Evolutionary conservation across 176 grass and related monocot genomes (phyloP), one percentile per base, ranked within the genome.

Genomic region (Aechmea fasciata): DNA sequence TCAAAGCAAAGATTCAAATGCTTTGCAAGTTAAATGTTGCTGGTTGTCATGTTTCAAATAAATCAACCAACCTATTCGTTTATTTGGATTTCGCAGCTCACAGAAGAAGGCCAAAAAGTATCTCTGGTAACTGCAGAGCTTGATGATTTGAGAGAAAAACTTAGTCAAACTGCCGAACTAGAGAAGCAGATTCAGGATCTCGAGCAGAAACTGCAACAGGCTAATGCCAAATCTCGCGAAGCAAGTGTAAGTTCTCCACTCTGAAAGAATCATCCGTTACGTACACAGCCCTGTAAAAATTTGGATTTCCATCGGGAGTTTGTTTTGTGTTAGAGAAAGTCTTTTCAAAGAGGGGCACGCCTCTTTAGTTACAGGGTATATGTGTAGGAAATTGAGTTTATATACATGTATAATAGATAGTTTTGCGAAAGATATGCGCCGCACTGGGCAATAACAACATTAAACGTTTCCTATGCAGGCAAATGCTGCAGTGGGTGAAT

Each of bases 101-200:
- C 47, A 53, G 72, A 91, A 84, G 81, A 84, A 79, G 74, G 49
- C 11, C 75, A 84, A 41, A 82, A 84, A 69, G 68, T 87, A 67
- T 48, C 84, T 48, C 47, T 84, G 26, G 67, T 91, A 29, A 84
- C 71, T 47, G 61, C 75, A 25, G 79, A 87, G 72, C 72, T 97
- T 11, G 80, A 57, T 51, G 83, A 90, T 71, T 65, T 92, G 63
- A 89, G 68, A 64, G 73, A 85, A 52, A 83, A 91, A 52, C 64
- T 84, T 49, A 89, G 71, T 64, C 67, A 77, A 71, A 78, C 78
- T 48, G 67, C 64, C 77, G 79, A 92, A 85, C 75, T 90, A 81
- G 84, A 92, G 62, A 92, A 79, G 75, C 89, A 92, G 79, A 79
- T 90, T 69, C 55, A 82, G 20, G 83, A 92, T 52, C 86, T 97